These are phyloP conservation scores for Talaromyces atroroseus DNA, from an alignment of 2,329 filamentous ascomycete genomes.

Conservation along the genomic window DNA sequence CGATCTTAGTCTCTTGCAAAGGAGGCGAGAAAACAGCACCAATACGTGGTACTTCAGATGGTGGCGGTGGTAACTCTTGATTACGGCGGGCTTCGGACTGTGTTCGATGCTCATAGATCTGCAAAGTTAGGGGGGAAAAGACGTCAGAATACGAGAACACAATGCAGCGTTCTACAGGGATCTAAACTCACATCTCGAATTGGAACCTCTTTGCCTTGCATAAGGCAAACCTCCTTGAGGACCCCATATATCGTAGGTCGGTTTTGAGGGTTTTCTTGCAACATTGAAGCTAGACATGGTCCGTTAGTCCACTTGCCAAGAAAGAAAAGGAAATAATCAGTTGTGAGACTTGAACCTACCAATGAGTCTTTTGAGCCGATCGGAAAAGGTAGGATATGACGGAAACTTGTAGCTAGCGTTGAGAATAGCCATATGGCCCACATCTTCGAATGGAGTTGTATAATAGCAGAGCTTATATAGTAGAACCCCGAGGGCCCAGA, in stretches of 20 bases:
- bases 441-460: constrained; percentile 96
- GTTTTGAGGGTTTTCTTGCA: constrained; percentile 71
- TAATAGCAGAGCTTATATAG: constrained; percentile 99
- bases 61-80: constrained; percentile 54
- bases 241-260: constrained; percentile 95
- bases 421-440: constrained; percentile 92
- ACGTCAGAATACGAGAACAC: not conserved
- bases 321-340: not conserved
- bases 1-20: constrained; percentile 61
- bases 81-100: constrained; percentile 59
- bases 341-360: constrained; percentile 46
- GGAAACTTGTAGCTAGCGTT: constrained; percentile 95
- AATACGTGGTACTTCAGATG: constrained; percentile 57
- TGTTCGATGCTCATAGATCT: constrained; percentile 55
- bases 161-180: not conserved
- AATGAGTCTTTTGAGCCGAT: constrained; percentile 82
- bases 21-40: constrained; percentile 79
- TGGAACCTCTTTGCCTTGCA: constrained; percentile 81
- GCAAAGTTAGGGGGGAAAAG: not conserved
- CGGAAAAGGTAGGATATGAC: constrained; percentile 80
- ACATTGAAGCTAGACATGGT: constrained; percentile 67
- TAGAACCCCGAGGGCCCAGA: constrained; percentile 92
- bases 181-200: constrained; percentile 71
- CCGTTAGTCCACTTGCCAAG: constrained; percentile 19
- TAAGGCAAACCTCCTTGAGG: constrained; percentile 74